These are phyloP conservation scores for Scutellaria minor DNA, from an alignment of 257 asterid genomes.

Conservation along the genomic window DNA sequence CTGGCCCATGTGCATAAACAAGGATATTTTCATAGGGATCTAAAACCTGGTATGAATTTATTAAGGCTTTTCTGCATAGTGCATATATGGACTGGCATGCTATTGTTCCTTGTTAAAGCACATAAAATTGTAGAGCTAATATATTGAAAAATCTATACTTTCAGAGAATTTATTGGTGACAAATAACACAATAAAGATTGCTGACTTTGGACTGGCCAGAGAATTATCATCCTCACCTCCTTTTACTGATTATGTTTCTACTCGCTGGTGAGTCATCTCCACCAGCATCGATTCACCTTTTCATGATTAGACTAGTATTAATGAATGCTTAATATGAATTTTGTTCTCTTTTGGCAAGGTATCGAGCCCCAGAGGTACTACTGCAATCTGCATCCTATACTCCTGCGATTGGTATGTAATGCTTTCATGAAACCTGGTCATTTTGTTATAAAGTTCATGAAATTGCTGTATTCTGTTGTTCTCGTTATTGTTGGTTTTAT, in stretches of 20 bases:
- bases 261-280: slow-evolving; percentile 85
- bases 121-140: slow-evolving; percentile 28
- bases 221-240: slow-evolving; percentile 91
- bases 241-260: slow-evolving; percentile 95
- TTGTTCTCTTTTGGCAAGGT: slow-evolving; percentile 53
- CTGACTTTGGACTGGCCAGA: slow-evolving; percentile 98
- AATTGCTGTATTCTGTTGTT: slow-evolving; percentile 14
- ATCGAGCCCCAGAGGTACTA: slow-evolving; percentile 98
- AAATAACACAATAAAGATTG: slow-evolving; percentile 73
- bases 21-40: slow-evolving; percentile 89
- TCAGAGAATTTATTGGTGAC: slow-evolving; percentile 93
- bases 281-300: slow-evolving; percentile 15
- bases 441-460: slow-evolving; percentile 8
- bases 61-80: slow-evolving; percentile 20
- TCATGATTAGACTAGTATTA: slow-evolving; percentile 27
- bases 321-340: slow-evolving; percentile 26
- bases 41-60: slow-evolving; percentile 83
- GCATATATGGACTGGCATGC: not conserved
- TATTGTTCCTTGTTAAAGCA: slow-evolving; percentile 3
- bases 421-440: slow-evolving; percentile 2
- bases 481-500: slow-evolving; percentile 15
- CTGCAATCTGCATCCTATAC: slow-evolving; percentile 76
- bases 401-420: slow-evolving; percentile 83
- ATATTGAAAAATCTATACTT: slow-evolving; percentile 34
- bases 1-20: slow-evolving; percentile 83